Evolutionary conservation across 164 flowering plant species (phyloP), one percentile per base, ranked within the genome.

Genomic region (Tinospora cordifolia): DNA sequence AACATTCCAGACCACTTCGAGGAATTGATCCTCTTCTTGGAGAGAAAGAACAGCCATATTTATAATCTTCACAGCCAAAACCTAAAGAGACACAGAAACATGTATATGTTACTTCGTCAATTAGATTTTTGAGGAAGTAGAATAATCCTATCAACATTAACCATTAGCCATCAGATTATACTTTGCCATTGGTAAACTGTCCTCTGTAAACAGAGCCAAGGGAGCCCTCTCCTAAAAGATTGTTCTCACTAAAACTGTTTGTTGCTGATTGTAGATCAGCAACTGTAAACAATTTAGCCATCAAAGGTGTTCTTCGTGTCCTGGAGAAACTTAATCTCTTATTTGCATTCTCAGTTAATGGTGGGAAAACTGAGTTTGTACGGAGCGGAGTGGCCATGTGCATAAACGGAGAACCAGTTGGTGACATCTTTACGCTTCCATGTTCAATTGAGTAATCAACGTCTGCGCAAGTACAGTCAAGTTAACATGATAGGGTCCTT

Each of bases 201-300:
- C 90, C 94, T 82, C 74, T 90, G 74, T 84, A 89, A 70, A 90
- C 98, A 62, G 89, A 82, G 71, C 98, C 96, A 75, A 92, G 88
- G 46, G 96, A 87, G 69, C 96, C 98, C 74, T 87, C 87, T 67
- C 92, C 92, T 25, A 92, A 82, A 74, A 87, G 75, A 70, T 85
- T 86, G 17, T 79, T 83, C 72, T 87, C 81, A 46, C 84, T 78
- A 79, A 92, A 92, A 82, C 63, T 75, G 76, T 83, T 85, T 71
- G 98, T 89, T 44, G 91, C 94, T 63, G 65, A 77, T 74, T 87
- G 88, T 71, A 92, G 87, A 63, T 87, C 91, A 41, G 86, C 84
- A 11, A 81, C 64, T 21, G 88, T 80, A 82, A 78, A 88, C 15
- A 69, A 25, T 71, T 81, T 90, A 25, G 82, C 84, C 65, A 65